phyloP scores from a whole-genome alignment of 768 basidiomycete genomes.

The Calocera viscosa region DNA sequence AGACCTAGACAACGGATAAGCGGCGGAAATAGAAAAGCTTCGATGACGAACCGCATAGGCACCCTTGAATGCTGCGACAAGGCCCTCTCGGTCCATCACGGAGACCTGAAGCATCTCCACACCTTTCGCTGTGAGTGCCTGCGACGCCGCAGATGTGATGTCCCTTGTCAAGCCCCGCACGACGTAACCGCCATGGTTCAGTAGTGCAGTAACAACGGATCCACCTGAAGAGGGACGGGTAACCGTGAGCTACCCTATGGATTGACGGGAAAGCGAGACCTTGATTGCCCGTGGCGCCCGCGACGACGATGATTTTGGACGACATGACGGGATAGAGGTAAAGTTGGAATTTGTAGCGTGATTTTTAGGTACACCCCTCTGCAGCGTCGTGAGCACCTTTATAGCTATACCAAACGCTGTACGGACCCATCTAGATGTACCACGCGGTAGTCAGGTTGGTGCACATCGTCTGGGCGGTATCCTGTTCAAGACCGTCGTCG shows the following conservation, averaged over 20 bases:
- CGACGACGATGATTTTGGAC: neutral
- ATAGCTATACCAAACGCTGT: too few species aligned
- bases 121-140: neutral
- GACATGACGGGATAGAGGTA: neutral
- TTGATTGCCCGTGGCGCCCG: neutral
- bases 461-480: too few species aligned
- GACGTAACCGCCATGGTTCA: neutral
- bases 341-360: too few species aligned
- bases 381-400: too few species aligned
- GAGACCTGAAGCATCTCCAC: neutral
- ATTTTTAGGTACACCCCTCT: too few species aligned
- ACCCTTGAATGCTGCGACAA: neutral
- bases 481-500: too few species aligned
- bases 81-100: neutral
- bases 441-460: too few species aligned
- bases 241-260: neutral
- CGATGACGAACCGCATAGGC: neutral
- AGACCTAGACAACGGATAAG: too few species aligned
- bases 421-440: too few species aligned
- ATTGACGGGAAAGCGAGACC: neutral
- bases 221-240: neutral
- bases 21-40: too few species aligned
- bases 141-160: neutral
- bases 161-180: neutral
- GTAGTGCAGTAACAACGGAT: neutral